These are phyloP conservation scores for Syncephalastrum monosporum DNA, from an alignment of 371 early-diverging fungal species.

Conservation along the genomic window DNA sequence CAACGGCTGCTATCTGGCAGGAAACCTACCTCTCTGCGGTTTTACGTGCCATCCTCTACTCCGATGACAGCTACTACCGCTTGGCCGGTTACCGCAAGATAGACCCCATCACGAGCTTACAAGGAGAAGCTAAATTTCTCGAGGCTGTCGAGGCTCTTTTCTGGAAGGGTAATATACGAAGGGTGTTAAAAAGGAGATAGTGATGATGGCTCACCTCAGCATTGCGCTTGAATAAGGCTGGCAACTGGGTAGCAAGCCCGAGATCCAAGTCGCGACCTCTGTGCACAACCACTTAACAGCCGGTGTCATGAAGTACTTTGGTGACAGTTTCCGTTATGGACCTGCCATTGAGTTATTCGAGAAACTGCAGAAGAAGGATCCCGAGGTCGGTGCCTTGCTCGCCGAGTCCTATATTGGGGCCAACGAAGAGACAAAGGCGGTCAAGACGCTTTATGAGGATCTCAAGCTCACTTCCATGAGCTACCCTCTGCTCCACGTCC, in stretches of 20 bases:
- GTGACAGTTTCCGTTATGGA: conserved; percentile 75
- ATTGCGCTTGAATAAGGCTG: conserved; percentile 55
- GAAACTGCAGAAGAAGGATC: conserved; percentile 75
- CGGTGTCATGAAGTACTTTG: conserved; percentile 86
- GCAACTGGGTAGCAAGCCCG: conserved; percentile 93
- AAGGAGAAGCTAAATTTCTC: conserved; percentile 76
- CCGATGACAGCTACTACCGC: conserved; percentile 83
- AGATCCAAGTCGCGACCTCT: conserved; percentile 87
- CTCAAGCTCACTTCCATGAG: conserved; percentile 78
- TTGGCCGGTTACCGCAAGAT: conserved; percentile 86
- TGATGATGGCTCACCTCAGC: not conserved
- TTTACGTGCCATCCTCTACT: conserved; percentile 86
- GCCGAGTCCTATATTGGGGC: conserved; percentile 75
- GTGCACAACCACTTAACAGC: conserved; percentile 83
- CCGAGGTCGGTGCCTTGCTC: conserved; percentile 85
- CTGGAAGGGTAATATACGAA: conserved; percentile 59
- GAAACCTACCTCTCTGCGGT: conserved; percentile 88
- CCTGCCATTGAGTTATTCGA: conserved; percentile 82
- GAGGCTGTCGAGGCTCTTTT: conserved; percentile 84
- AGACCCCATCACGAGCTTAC: conserved; percentile 75
- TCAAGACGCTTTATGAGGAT: conserved; percentile 79
- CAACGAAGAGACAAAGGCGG: conserved; percentile 90
- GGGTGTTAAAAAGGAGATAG: not conserved
- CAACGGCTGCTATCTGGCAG: conserved; percentile 86
- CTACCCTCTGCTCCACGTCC: conserved; percentile 80